Evolutionary conservation across 1,284 basidiomycete species (phyloP), one percentile per base, ranked within the genome.

Genomic region (Amylostereum areolatum): DNA sequence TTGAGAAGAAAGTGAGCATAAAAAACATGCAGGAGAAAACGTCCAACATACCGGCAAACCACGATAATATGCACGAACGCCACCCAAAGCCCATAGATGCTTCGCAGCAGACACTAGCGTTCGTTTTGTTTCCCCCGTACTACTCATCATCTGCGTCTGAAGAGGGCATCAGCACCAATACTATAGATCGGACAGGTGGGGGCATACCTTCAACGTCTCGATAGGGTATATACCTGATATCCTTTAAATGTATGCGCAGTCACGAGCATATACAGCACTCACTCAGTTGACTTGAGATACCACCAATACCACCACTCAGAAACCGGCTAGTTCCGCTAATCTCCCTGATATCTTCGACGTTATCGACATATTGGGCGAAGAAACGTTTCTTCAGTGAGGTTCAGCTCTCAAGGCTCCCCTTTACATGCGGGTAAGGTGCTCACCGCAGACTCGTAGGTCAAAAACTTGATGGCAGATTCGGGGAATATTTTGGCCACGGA

Each of bases 401-500:
- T 24, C 33, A 49, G 42, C 58, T 52, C 18, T 45, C 45, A 30
- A 18, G 43, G 29, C 34, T 27, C 32, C 18, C 48, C 50, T 55
- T 49, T 39, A n/a, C n/a, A 43, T n/a, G 30, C 33, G 45, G 30
- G 56, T 50, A 47, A 46, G 36, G 8, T 67, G 59, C 56, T 37
- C 27, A 92, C 89, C 48, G 90, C 84, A 54, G 91, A 90, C 69
- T 99, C 97, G 67, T 98, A 99, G 5, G 89, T 71, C 59, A 97
- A 84, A 71, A 99, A 99, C 69, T 98, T 99, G 79, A 99, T 98
- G 18, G 97, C 97, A 40, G 89, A 94, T 72, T 98, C 95, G 31
- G 88, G 96, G 58, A 98, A 90, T 57, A 99, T 97, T 73, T 99
- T 99, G 49, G 85, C 78, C 36, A 93, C 85, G 18, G 83, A 86